Evolutionary conservation across 106 monocot species (phyloP), one percentile per base, ranked within the genome.

Genomic region (Chionographis japonica): DNA sequence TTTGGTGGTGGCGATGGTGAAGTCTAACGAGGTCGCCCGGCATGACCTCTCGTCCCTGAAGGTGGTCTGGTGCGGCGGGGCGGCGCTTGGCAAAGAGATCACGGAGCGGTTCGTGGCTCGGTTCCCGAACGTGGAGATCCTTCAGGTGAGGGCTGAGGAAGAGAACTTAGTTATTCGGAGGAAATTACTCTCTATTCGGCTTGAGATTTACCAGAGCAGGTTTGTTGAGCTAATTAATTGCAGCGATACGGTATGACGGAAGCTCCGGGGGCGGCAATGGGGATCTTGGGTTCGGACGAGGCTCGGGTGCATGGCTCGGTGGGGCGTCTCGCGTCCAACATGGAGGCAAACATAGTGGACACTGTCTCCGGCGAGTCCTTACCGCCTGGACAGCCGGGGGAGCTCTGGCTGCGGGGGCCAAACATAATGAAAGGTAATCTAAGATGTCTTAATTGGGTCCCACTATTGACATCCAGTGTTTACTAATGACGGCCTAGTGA

Each of bases 201-300:
- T 27, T 27, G 27, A 27, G n/a, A 27, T 27, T 27, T 27, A 27
- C 27, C 27, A 27, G 27, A 27, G 27, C 27, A 27, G 27, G 27
- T 27, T 27, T 27, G 27, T 27, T 1, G 27, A 27, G 27, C 27
- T 27, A 27, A 27, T 4, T 54, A 27, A 27, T 3, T 37, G 40
- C 65, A 83, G 82, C 77, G 74, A 9, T 83, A 83, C 65, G 82
- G 82, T 13, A 55, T 69, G 27, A 83, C 82, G 3, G 82, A 83
- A 53, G 0, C 58, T 62, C 62, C 65, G 10, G 60, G 69, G 12
- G 78, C 69, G 1, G 61, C 60, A 7, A 60, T 43, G 13, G 41
- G 64, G 40, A 17, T 40, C 27, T 12, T 63, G 1, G 56, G 19
- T 3, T 15, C 0, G 12, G 82, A 75, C 52, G 74, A 74, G 40